These are phyloP conservation scores for Trichosanthes cucumerina DNA, from an alignment of 306 rosid species.

Conservation along the genomic window DNA sequence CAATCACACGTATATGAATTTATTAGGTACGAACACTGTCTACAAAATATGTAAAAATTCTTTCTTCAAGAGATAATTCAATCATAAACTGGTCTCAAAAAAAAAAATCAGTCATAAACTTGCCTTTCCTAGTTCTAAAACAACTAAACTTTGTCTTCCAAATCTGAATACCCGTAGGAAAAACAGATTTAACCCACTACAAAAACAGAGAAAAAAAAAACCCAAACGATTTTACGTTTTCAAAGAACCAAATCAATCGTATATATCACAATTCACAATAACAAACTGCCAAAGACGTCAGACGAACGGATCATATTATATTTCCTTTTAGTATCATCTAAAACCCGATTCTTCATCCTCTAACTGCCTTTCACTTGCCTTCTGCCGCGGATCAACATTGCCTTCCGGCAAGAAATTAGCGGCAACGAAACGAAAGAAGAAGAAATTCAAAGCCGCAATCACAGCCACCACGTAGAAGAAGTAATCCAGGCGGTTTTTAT, in stretches of 20 bases:
- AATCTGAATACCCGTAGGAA: neutral
- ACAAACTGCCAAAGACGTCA: neutral
- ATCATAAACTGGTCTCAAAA: no score
- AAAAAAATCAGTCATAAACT: neutral
- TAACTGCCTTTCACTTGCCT: neutral
- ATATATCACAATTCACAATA: no score
- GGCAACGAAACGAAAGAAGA: conserved; percentile 34
- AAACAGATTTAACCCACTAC: neutral
- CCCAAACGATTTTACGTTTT: no score
- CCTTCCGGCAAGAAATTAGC: conserved; percentile 16
- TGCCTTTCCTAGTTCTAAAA: neutral
- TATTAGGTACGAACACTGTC: no score
- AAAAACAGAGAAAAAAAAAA: no score
- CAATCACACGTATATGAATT: no score
- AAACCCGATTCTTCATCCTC: conserved; percentile 13
- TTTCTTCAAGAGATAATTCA: no score
- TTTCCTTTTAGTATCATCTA: neutral
- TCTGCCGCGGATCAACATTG: conserved; percentile 4
- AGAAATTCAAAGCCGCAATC: conserved; percentile 25
- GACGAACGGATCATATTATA: no score
- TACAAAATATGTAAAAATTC: no score
- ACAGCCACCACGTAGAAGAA: conserved; percentile 41
- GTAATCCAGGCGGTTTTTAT: conserved; percentile 45
- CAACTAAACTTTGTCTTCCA: neutral
- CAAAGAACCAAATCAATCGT: no score